Evolutionary conservation across 2,329 filamentous ascomycete genomes (phyloP), one percentile per base, ranked within the genome.

Genomic region (Fusarium buharicum): DNA sequence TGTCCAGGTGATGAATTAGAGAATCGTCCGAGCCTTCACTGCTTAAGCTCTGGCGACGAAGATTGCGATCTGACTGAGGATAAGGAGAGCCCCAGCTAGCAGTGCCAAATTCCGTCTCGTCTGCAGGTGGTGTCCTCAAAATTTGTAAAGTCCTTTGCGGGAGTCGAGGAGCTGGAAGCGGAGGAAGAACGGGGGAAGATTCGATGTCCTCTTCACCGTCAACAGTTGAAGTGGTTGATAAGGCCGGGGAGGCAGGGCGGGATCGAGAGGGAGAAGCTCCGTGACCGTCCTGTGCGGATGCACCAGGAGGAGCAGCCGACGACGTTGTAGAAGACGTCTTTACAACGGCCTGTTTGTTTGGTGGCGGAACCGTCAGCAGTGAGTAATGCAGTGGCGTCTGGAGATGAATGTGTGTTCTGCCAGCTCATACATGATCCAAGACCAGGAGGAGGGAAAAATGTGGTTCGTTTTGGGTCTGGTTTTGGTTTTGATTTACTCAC

Each of bases 11-110:
- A 63, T 88, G 86, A 60, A 88, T 81, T 1, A 83, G 85, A 39
- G 82, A 85, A 60, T 85, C 85, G 69, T 86, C 85, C 3, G 84
- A 88, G 55, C 77, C 77, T 68, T 83, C 85, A 74, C 85, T 88
- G 72, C 83, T 84, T 64, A 81, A 79, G 67, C 84, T 86, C 60
- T 79, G 76, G 50, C 77, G 77, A 48, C 81, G 81, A 50, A 82
- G 77, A 58, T 82, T 76, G 67, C 74, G 75, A 54, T 85, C 89
- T 34, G 89, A 84, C 60, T 83, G 84, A 51, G 90, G 88, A 77
- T 97, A 97, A 18, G 93, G 93, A 50, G 93, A 97, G 53, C 93
- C 93, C 93, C 93, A 97, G 74, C 90, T 93, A 44, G 92, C 90
- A 41, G 92, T 95, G 59, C 83, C 82, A 74, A 84, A 87, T 55